Percentiles rank a stretch among this genome's conserved stretches.
These are phyloP conservation scores for Aspergillus hortae DNA, from an alignment of 2,329 filamentous ascomycete genomes.

Conservation along the genomic window DNA sequence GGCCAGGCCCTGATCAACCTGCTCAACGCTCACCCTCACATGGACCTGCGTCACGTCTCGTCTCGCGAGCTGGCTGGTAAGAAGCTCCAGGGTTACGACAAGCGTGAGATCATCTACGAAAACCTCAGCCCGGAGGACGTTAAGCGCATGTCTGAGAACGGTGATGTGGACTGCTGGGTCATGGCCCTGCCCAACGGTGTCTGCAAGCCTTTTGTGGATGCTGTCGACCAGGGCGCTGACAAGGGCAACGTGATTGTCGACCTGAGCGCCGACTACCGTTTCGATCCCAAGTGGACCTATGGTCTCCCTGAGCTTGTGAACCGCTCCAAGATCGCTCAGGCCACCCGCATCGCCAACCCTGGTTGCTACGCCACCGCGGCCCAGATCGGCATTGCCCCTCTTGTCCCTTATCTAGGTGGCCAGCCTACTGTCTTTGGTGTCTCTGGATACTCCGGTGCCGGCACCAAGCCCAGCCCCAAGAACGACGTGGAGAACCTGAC, in stretches of 20 bases:
- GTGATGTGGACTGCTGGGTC: slow-evolving; percentile 91
- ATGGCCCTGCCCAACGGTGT: slow-evolving; percentile 96
- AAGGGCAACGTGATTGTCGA: slow-evolving; percentile 78
- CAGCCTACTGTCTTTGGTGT: slow-evolving; percentile 84
- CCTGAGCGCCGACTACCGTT: slow-evolving; percentile 94
- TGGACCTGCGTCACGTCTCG: slow-evolving; percentile 88
- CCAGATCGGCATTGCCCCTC: slow-evolving; percentile 80
- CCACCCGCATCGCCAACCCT: slow-evolving; percentile 83
- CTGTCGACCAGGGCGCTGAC: slow-evolving; percentile 68
- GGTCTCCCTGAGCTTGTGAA: slow-evolving; percentile 82
- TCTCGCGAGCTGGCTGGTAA: slow-evolving; percentile 88
- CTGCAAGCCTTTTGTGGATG: slow-evolving; percentile 90
- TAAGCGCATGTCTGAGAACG: slow-evolving; percentile 74
- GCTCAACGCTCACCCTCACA: slow-evolving; percentile 79
- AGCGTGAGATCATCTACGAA: slow-evolving; percentile 88
- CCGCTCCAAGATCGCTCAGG: slow-evolving; percentile 70
- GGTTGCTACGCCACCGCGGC: slow-evolving; percentile 94
- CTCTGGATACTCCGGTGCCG: slow-evolving; percentile 90
- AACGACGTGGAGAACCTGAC: slow-evolving; percentile 81
- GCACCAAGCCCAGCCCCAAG: slow-evolving; percentile 90
- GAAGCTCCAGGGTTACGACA: slow-evolving; percentile 83
- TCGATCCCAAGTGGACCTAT: slow-evolving; percentile 82
- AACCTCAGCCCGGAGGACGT: slow-evolving; percentile 86
- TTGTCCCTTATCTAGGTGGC: slow-evolving; percentile 73
- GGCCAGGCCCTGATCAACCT: slow-evolving; percentile 86